Evolutionary conservation across 148 eudicot species (phyloP).

Genomic region (Euryodendron excelsum): DNA sequence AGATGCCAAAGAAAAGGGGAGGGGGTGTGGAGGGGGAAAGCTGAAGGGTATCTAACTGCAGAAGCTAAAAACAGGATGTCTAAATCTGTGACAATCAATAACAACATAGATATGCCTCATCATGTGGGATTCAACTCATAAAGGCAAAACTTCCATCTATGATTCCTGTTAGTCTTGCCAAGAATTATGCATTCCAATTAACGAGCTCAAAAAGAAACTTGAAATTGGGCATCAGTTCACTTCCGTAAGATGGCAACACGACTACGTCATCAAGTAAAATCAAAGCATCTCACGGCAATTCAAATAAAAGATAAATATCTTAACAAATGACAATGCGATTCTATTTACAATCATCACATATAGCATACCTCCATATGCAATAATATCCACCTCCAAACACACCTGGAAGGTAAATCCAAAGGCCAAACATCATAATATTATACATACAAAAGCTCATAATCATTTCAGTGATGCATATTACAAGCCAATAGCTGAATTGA

Average conservation of each 20-base stretch:
- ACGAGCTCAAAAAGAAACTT: neutral
- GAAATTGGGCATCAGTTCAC: conserved; percentile 3
- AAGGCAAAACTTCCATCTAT: neutral
- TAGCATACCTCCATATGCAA: conserved; percentile 86
- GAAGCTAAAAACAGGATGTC: neutral
- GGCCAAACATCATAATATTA: neutral
- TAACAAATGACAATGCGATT: neutral
- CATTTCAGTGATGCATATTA: neutral
- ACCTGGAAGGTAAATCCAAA: conserved; percentile 46
- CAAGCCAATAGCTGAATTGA: neutral
- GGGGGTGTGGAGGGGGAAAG: too few relatives aligned
- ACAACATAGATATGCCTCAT: neutral
- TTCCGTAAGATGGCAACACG: neutral
- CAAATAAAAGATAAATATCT: neutral
- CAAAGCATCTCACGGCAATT: neutral
- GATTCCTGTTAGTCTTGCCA: neutral
- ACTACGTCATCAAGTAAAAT: neutral
- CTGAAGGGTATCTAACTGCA: too few relatives aligned
- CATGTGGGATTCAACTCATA: neutral
- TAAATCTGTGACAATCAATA: neutral
- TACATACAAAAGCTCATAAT: neutral
- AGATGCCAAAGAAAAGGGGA: neutral
- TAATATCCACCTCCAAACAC: conserved; percentile 77
- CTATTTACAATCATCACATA: neutral
- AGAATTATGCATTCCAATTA: neutral